Base-by-base conservation (phyloP, 306 rosid species). In the Pyrus pyrifolia region DNA sequence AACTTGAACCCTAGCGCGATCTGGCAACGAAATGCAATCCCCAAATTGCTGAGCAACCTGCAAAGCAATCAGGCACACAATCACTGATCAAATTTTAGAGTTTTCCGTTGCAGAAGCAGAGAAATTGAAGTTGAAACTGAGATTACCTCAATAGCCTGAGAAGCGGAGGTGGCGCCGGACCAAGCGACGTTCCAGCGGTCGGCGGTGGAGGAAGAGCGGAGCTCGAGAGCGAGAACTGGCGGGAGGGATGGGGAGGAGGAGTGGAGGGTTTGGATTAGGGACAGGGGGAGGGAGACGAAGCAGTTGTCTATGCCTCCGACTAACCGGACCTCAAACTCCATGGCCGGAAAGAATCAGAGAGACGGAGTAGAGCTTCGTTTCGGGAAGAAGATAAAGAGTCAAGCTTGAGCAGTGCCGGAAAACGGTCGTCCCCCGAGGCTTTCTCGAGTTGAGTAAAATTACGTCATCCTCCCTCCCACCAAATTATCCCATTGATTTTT, bases 91-190 rank as follows among this genome's bases (percentile, higher is more conserved):
- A 35, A 67, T 19, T 12, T 1, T 30, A 5, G 9, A 11, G 27
- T 23, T 42, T 60, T 40, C 5, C 22, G 19, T 33, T 3, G 33
- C 10, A 13, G 46, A 44, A 74, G 65, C 25, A 14, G 19, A 35
- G 1, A 53, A 30, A n/a, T 2, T 4, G 27, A 9, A 33, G 12
- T 53, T 21, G 12, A 53, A 19, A 17, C 12, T 7, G 14, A 61
- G 22, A 38, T 21, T 58, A 89, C 97, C 96, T 93, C 97, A 21
- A 93, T 89, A 10, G 91, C 84, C 30, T 90, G 75, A 78, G 91
- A 88, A 72, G 89, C 13, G 1, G 98, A 92, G 13, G 96, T 81
- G 80, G 93, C 98, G 49, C 97, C 98, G 40, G 98, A 90, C 98
- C 98, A 94, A 52, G 98, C 87, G 71, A 92, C 90, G 71, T 81